Conservation (phyloP, 768 basidiomycete species). For the Leccinum disarticulatum region DNA sequence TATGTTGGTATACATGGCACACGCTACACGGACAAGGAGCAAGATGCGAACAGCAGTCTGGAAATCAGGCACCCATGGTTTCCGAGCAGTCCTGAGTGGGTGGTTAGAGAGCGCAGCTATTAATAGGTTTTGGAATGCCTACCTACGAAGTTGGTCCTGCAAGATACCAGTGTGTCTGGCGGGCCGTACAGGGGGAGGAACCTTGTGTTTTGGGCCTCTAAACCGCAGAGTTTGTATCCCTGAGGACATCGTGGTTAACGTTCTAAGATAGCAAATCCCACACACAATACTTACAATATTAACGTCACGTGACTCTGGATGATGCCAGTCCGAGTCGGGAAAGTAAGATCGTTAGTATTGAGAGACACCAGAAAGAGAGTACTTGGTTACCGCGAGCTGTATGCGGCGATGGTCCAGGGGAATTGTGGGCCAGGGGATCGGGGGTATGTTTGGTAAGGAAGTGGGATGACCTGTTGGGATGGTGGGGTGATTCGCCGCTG, state of each 20-base stretch:
- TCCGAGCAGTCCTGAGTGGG: constrained; percentile 54
- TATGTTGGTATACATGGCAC: constrained; percentile 94
- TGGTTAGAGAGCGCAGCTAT: constrained; percentile 13
- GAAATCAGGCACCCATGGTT: constrained; percentile 86
- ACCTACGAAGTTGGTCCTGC: constrained; percentile 81
- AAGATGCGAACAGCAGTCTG: constrained; percentile 82
- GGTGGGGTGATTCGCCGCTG: constrained; percentile 26
- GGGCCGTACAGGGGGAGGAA: constrained; percentile 24
- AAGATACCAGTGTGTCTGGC: constrained; percentile 66
- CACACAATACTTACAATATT: no score
- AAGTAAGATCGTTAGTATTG: neutral
- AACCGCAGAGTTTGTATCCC: constrained; percentile 52
- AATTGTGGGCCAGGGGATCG: neutral
- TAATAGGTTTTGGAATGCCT: constrained; percentile 10
- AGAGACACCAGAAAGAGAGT: no score
- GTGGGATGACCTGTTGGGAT: constrained; percentile 12
- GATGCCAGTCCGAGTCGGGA: constrained; percentile 5
- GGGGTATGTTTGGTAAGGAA: constrained; percentile 9
- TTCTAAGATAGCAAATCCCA: neutral
- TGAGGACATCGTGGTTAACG: constrained; percentile 34
- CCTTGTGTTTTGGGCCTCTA: constrained; percentile 40
- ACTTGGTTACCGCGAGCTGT: neutral
- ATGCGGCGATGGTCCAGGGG: neutral
- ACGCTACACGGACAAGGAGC: constrained; percentile 73
- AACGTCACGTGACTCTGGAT: neutral